These are phyloP conservation scores for Colletotrichum euphorbiae DNA, from an alignment of 2,329 filamentous ascomycete species.

Conservation along the genomic window DNA sequence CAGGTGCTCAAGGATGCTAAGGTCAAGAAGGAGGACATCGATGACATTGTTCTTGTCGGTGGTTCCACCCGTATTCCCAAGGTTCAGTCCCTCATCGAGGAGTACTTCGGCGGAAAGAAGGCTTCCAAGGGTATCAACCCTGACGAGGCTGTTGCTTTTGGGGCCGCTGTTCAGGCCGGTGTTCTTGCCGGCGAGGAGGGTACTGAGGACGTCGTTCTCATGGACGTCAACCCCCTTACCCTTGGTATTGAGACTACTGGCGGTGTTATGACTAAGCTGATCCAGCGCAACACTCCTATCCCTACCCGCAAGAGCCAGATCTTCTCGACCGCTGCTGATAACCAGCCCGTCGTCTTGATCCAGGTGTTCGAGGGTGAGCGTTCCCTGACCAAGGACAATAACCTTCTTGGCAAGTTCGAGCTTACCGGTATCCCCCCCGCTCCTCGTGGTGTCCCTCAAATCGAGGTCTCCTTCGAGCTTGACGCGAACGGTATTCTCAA, in stretches of 20 bases:
- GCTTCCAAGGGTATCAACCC: slow-evolving; percentile 99
- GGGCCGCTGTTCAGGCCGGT: slow-evolving; percentile 97
- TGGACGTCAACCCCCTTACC: slow-evolving; percentile 97
- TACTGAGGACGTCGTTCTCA: slow-evolving; percentile 85
- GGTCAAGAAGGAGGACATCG: slow-evolving; percentile 93
- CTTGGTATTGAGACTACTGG: slow-evolving; percentile 98
- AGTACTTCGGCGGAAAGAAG: slow-evolving; percentile 96
- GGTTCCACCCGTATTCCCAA: slow-evolving; percentile 99
- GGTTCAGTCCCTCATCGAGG: slow-evolving; percentile 88
- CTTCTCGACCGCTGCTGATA: slow-evolving; percentile 96
- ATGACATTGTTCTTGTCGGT: slow-evolving; percentile 98
- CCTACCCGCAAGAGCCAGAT: slow-evolving; percentile 98
- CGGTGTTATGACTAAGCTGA: slow-evolving; percentile 97
- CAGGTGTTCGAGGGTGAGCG: slow-evolving; percentile 97
- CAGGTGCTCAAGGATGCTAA: slow-evolving; percentile 99
- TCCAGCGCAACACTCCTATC: slow-evolving; percentile 93
- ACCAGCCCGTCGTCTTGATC: slow-evolving; percentile 95
- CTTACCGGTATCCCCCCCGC: slow-evolving; percentile 95
- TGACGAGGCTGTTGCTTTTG: slow-evolving; percentile 98
- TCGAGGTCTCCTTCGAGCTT: slow-evolving; percentile 97
- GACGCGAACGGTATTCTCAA: slow-evolving; percentile 99
- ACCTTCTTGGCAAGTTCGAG: slow-evolving; percentile 97
- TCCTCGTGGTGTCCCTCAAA: slow-evolving; percentile 95
- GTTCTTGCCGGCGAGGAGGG: slow-evolving; percentile 90
- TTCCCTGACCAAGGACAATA: slow-evolving; percentile 96